Evolutionary conservation across 306 rosid species (phyloP), one percentile per base, ranked within the genome.

Genomic region (Hippophae rhamnoides): DNA sequence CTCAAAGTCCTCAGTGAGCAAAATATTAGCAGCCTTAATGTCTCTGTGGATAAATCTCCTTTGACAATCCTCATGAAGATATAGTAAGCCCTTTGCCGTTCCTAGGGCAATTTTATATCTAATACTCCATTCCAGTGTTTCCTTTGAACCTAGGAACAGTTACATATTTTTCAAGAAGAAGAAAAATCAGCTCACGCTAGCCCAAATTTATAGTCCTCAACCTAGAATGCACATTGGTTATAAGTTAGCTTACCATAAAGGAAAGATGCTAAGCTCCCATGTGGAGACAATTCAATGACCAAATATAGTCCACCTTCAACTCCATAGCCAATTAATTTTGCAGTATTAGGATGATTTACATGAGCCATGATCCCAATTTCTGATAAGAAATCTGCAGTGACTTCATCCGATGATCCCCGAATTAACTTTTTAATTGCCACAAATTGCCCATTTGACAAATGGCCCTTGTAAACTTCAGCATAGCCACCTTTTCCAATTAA

Each of bases 21-120:
- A 80, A 70, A 93, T 86, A 70, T 93, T 93, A 26, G 99, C 95
- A 76, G 97, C 97, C 69, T 93, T 93, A 52, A 93, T 82, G 74
- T 93, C 99, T 79, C 97, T 88, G 60, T 93, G 99, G 56, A 93
- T 88, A 38, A 93, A 84, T 81, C 97, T 88, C 72, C 87, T 88
- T 55, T 82, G 97, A 72, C 97, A 88, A 56, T 82, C 90, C 68
- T 93, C 94, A 14, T 93, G 99, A 63, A 93, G 97, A 82, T 93
- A 93, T 1, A 79, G 62, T 63, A 93, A 62, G 14, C 99, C 99
- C 55, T 72, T 77, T 0, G 90, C 94, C 60, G 84, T 81, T 71
- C 99, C 99, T 54, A 75, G 6, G 53, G 95, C 99, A 69, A 93
- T 84, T 71, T 86, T 93, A 44, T 75, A 86, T 77, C 99, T 83